phyloP scores from a whole-genome alignment of 2,329 filamentous ascomycete species.

The Aspergillus awamori region DNA sequence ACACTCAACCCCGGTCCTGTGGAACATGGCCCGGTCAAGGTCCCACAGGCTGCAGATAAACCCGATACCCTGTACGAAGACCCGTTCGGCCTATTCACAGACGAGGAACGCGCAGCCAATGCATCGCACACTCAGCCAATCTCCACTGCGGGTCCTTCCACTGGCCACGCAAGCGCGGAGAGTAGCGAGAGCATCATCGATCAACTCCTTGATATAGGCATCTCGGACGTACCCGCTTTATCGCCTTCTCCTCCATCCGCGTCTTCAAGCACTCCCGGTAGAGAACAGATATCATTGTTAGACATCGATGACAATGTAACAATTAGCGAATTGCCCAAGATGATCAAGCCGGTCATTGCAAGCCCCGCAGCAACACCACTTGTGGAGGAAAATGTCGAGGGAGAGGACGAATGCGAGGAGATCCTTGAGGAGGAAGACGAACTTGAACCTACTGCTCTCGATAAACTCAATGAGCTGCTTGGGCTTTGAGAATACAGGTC shows the following conservation, averaged over 20 bases:
- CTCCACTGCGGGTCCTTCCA: not conserved
- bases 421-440: constrained; percentile 29
- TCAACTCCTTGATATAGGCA: constrained; percentile 26
- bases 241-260: not conserved
- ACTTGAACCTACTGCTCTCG: constrained; percentile 30
- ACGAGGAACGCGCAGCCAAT: constrained; percentile 1
- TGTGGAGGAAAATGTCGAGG: not conserved
- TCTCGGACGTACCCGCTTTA: constrained; percentile 2
- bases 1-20: not conserved
- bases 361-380: not conserved
- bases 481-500: constrained; percentile 9
- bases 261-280: not conserved
- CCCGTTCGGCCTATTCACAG: constrained; percentile 21
- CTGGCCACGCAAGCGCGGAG: not conserved
- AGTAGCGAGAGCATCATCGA: constrained; percentile 19
- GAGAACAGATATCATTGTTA: constrained; percentile 14
- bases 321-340: not conserved
- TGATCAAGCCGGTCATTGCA: not conserved
- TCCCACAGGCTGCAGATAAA: no score
- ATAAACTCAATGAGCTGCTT: constrained; percentile 28
- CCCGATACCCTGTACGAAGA: constrained; percentile 3
- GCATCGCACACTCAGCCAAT: not conserved
- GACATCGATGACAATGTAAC: constrained; percentile 18
- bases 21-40: not conserved
- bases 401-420: constrained; percentile 10